phyloP scores from a whole-genome alignment of 2,329 filamentous ascomycete species.

The Fusarium foetens region DNA sequence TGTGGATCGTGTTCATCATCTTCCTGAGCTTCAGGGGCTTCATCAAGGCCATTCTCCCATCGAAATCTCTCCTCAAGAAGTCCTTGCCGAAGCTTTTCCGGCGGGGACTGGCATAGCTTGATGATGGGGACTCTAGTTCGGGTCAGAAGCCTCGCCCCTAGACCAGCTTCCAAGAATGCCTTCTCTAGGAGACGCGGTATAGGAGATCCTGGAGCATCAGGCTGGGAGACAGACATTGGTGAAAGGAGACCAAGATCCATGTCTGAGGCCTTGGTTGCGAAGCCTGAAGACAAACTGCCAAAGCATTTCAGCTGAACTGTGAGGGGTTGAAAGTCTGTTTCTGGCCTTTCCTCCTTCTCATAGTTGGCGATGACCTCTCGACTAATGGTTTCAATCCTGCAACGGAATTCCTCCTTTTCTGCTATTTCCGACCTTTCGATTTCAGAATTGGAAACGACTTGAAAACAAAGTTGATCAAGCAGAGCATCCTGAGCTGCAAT shows the following conservation, averaged over 20 bases:
- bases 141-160: constrained; percentile 80
- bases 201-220: constrained; percentile 64
- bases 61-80: constrained; percentile 73
- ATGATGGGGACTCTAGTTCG: constrained; percentile 87
- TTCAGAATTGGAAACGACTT: constrained; percentile 64
- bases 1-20: constrained; percentile 50
- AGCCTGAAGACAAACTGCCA: constrained; percentile 84
- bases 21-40: constrained; percentile 50
- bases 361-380: constrained; percentile 65
- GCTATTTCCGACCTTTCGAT: constrained; percentile 72
- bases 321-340: constrained; percentile 59
- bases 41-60: constrained; percentile 72
- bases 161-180: constrained; percentile 74
- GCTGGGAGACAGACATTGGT: constrained; percentile 64
- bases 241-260: constrained; percentile 88
- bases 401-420: constrained; percentile 77
- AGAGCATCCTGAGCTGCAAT: constrained; percentile 59
- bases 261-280: constrained; percentile 87
- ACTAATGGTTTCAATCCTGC: constrained; percentile 71
- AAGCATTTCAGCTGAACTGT: constrained; percentile 80
- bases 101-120: constrained; percentile 81
- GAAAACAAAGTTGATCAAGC: constrained; percentile 60
- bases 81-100: constrained; percentile 66
- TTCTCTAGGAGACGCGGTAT: constrained; percentile 82
- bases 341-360: constrained; percentile 56